phyloP scores from a whole-genome alignment of 805 yeast species.

The Saturnispora zaruensis region DNA sequence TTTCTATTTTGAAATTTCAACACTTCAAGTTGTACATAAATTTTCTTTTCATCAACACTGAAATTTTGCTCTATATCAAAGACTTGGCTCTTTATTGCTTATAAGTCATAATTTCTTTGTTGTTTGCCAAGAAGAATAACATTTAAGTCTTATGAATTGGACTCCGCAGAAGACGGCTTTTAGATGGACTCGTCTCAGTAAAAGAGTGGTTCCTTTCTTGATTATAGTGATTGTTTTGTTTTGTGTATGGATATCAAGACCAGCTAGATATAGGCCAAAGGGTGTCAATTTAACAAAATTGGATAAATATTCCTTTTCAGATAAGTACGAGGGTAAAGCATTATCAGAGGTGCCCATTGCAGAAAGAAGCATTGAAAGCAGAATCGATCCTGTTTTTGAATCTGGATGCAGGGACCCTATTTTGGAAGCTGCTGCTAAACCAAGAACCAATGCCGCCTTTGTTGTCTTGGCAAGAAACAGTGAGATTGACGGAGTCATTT shows the following conservation, averaged over 20 bases:
- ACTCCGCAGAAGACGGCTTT: not conserved
- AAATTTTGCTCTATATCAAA: not conserved
- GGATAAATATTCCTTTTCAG: not conserved
- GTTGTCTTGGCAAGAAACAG: constrained; percentile 76
- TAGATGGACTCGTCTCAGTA: not conserved
- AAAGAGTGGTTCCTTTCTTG: not conserved
- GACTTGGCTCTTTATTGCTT: not conserved
- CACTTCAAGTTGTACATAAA: not conserved
- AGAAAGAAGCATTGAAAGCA: constrained; percentile 19
- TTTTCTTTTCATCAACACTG: not conserved
- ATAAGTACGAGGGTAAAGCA: constrained; percentile 3
- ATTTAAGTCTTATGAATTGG: constrained; percentile 1
- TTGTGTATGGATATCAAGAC: not conserved
- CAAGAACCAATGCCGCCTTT: constrained; percentile 72
- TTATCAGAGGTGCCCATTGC: constrained; percentile 3
- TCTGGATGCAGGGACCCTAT: constrained; percentile 28
- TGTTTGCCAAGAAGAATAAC: not conserved
- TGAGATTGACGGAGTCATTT: constrained; percentile 69
- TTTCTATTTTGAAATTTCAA: not conserved
- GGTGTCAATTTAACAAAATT: not conserved
- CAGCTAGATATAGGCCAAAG: not conserved
- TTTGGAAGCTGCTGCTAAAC: constrained; percentile 14
- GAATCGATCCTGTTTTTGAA: constrained; percentile 25
- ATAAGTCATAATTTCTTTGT: not conserved
- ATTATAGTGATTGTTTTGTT: not conserved